Percentiles rank a stretch among this genome's conserved stretches.
Evolutionary conservation across 1,284 basidiomycete species (phyloP).

Genomic region (Sanghuangporus weigelae): DNA sequence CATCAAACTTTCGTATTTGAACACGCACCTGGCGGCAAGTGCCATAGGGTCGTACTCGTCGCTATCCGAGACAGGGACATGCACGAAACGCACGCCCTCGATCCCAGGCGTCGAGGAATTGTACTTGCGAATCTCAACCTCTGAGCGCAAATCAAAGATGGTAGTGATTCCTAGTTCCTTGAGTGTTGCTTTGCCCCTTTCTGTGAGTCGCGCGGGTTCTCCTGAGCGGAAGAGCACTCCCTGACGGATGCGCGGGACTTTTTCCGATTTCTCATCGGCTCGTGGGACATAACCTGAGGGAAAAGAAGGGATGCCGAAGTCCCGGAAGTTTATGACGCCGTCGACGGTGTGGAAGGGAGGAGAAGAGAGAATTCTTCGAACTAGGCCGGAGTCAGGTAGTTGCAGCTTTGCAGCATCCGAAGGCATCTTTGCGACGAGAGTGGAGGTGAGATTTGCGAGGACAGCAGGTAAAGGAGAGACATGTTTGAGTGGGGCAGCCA

Average conservation of each 20-base stretch:
- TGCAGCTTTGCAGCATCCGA: background rate
- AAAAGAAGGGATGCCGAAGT: constrained; percentile 29
- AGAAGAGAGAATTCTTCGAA: constrained; percentile 10
- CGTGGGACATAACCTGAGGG: constrained; percentile 10
- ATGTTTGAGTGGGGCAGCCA: background rate
- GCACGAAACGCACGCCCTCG: constrained; percentile 30
- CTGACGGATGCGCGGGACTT: constrained; percentile 25
- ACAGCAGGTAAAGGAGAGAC: background rate
- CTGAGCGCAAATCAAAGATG: constrained; percentile 39
- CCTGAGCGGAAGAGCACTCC: constrained; percentile 36
- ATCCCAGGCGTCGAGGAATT: constrained; percentile 28
- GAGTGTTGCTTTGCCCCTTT: constrained; percentile 32
- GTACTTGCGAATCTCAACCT: constrained; percentile 32
- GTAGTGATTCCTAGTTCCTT: constrained; percentile 31
- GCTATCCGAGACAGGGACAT: constrained; percentile 18
- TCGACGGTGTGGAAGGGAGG: constrained; percentile 38
- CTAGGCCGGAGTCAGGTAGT: constrained; percentile 1
- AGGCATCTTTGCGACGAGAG: background rate
- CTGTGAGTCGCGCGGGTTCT: constrained; percentile 34
- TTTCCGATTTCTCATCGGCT: background rate
- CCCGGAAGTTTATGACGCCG: constrained; percentile 37
- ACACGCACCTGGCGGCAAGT: constrained; percentile 25
- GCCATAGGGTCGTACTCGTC: constrained; percentile 26
- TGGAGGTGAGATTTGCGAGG: background rate
- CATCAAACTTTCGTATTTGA: background rate